These are phyloP conservation scores for Pseudogymnoascus sp. DNA, from an alignment of 2,329 filamentous ascomycete genomes.

Conservation along the genomic window DNA sequence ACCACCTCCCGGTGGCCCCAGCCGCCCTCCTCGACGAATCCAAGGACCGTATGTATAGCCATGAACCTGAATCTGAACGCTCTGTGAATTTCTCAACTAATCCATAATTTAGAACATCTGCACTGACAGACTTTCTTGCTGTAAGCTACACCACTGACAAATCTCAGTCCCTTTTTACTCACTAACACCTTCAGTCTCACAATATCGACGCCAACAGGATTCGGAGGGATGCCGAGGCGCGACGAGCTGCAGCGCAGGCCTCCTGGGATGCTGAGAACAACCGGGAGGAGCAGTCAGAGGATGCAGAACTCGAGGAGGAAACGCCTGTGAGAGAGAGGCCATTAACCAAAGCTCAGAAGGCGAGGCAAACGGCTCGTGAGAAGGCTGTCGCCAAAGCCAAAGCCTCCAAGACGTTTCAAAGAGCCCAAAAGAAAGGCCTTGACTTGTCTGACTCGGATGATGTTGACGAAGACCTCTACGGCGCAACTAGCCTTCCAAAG, in stretches of 20 bases:
- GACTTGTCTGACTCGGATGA: conserved; percentile 37
- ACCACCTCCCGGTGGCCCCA: neutral
- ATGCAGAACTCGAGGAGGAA: conserved; percentile 41
- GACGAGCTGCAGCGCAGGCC: conserved; percentile 36
- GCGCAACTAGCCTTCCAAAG: conserved; percentile 42
- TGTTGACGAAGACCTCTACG: conserved; percentile 26
- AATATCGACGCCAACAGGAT: conserved; percentile 61
- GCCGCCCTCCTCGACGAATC: conserved; percentile 19
- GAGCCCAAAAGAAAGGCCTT: conserved; percentile 18
- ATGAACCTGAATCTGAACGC: neutral
- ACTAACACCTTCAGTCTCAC: conserved; percentile 39
- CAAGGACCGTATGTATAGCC: conserved; percentile 24
- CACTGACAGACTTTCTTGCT: conserved; percentile 60
- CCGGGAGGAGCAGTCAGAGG: conserved; percentile 24
- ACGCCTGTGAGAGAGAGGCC: neutral
- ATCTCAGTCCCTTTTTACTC: neutral
- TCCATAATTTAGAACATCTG: conserved; percentile 44
- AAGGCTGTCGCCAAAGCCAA: conserved; percentile 55
- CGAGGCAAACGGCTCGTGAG: conserved; percentile 39
- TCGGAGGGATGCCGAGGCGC: conserved; percentile 40
- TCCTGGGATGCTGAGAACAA: conserved; percentile 17
- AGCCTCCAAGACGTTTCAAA: conserved; percentile 50
- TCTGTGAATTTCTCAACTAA: conserved; percentile 10
- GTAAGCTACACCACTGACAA: conserved; percentile 33
- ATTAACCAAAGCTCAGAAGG: conserved; percentile 26